phyloP scores from a whole-genome alignment of 2,329 filamentous ascomycete species.

The Sclerotinia sclerotiorum region DNA sequence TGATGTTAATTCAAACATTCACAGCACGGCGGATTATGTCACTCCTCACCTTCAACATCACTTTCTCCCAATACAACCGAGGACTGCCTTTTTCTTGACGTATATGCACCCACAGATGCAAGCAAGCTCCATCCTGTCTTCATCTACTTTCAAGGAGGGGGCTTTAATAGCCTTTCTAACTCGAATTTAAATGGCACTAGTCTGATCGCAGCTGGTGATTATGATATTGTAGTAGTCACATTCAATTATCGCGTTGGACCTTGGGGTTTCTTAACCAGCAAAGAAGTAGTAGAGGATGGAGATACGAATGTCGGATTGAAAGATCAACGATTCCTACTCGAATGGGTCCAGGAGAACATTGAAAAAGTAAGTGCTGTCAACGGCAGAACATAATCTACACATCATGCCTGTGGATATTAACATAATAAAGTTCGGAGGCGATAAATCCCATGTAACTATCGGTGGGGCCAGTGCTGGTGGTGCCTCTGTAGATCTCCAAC shows the following conservation, averaged over 20 bases:
- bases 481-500: conserved; percentile 62
- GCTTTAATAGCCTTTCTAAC: conserved; percentile 53
- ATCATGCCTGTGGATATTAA: conserved; percentile 16
- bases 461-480: conserved; percentile 69
- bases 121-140: conserved; percentile 57
- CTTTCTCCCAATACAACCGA: conserved; percentile 47
- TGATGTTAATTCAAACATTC: not conserved
- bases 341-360: conserved; percentile 70
- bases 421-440: conserved; percentile 60
- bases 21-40: conserved; percentile 36
- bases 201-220: conserved; percentile 57
- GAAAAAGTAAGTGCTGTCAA: conserved; percentile 40
- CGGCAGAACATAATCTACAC: not conserved
- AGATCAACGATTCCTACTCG: conserved; percentile 66
- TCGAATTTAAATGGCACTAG: conserved; percentile 59
- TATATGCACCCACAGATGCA: conserved; percentile 58
- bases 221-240: conserved; percentile 66
- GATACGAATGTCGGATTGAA: conserved; percentile 67
- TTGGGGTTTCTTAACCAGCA: conserved; percentile 68
- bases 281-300: conserved; percentile 51
- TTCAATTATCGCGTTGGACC: conserved; percentile 76
- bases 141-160: conserved; percentile 59
- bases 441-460: conserved; percentile 66
- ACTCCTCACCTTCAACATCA: conserved; percentile 32
- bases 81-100: conserved; percentile 69